Evolutionary conservation across 768 basidiomycete species (phyloP).

Genomic region (Rhizopogon rudus): DNA sequence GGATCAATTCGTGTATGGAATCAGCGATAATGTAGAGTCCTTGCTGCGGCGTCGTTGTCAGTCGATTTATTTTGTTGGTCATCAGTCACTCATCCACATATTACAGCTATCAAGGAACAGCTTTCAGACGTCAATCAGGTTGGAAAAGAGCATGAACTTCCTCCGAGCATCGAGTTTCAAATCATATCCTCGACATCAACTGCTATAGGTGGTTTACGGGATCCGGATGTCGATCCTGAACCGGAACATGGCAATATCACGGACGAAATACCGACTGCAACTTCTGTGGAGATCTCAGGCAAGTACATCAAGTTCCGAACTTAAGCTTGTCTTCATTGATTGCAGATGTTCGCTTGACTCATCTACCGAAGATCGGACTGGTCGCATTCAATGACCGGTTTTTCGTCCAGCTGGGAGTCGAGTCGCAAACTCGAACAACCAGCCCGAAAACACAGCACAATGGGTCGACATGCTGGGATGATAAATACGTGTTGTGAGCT

Average conservation of each 20-base stretch:
- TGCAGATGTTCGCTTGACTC: background rate
- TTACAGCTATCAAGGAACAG: background rate
- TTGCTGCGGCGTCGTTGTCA: background rate
- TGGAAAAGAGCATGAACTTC: background rate
- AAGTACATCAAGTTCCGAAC: background rate
- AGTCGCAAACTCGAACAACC: background rate
- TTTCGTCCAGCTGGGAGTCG: background rate
- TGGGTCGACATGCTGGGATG: background rate
- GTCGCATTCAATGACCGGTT: background rate
- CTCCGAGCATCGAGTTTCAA: background rate
- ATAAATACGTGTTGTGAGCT: background rate
- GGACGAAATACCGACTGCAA: background rate
- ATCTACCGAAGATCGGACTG: background rate
- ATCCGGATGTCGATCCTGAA: background rate
- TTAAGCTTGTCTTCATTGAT: background rate
- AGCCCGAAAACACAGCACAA: background rate
- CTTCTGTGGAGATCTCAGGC: background rate
- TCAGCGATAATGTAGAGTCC: background rate
- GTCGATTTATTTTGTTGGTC: background rate
- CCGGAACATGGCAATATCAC: background rate
- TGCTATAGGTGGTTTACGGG: background rate
- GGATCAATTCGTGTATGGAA: background rate
- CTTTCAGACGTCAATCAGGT: background rate
- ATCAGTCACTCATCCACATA: background rate
- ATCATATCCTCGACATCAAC: background rate